phyloP scores from a whole-genome alignment of 495 filamentous ascomycete genomes.

The Trypethelium eluteriae region DNA sequence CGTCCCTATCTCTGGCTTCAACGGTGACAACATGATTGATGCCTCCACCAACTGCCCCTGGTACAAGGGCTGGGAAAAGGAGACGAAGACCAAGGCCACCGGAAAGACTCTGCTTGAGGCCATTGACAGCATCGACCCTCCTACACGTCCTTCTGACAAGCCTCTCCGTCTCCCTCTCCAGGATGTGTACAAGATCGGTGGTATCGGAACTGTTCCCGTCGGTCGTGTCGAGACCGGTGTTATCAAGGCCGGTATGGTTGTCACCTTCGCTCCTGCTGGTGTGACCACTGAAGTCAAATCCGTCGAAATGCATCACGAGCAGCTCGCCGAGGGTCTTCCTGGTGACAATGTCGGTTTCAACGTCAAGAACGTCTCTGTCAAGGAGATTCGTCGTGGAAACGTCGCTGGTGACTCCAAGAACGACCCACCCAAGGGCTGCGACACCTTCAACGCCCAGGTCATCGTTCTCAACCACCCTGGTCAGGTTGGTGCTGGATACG shows the following conservation, averaged over 20 bases:
- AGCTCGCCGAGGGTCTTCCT: constrained; percentile 89
- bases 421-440: constrained; percentile 82
- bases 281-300: constrained; percentile 99
- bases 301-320: constrained; percentile 99
- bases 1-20: constrained; percentile 99
- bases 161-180: constrained; percentile 99
- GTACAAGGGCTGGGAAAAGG: constrained; percentile 99
- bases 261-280: constrained; percentile 91
- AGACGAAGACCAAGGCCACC: constrained; percentile 83
- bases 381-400: constrained; percentile 99
- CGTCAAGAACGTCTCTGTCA: constrained; percentile 99
- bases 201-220: constrained; percentile 99
- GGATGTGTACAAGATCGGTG: constrained; percentile 99
- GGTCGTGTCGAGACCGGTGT: constrained; percentile 99
- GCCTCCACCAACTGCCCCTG: constrained; percentile 89
- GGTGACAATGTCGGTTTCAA: constrained; percentile 99
- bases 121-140: constrained; percentile 93
- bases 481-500: constrained; percentile 98
- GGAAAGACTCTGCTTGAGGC: constrained; percentile 99
- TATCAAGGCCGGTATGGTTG: constrained; percentile 97
- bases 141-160: constrained; percentile 89
- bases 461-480: constrained; percentile 99
- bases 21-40: constrained; percentile 99
- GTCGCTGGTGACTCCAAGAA: constrained; percentile 99
- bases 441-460: constrained; percentile 98